Conservation (phyloP, 805 yeast genomes). For the Isabelozyma gotoi region DNA sequence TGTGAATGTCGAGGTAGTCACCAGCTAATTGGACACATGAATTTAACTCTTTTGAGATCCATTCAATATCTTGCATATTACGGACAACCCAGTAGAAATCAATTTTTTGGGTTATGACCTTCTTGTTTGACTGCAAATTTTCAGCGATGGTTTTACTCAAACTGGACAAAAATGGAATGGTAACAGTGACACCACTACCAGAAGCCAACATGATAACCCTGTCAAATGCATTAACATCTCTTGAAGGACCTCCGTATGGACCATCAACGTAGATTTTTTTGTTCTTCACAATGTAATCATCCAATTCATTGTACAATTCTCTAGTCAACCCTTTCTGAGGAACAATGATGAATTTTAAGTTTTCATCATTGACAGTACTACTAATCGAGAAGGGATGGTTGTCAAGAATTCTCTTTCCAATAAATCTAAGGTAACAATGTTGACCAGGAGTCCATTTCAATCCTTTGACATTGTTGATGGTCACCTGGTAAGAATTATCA, state of each 20-base stretch:
- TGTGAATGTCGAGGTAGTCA: conserved; percentile 22
- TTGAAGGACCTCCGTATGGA: conserved; percentile 54
- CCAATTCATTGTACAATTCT: conserved; percentile 26
- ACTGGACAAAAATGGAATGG: conserved; percentile 42
- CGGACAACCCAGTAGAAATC: conserved; percentile 48
- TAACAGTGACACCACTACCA: conserved; percentile 55
- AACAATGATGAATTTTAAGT: conserved; percentile 44
- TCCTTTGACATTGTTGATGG: conserved; percentile 33
- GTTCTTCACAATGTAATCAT: conserved; percentile 21
- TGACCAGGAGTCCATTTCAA: conserved; percentile 55
- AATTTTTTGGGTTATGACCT: conserved; percentile 21
- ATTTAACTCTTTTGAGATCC: conserved; percentile 40
- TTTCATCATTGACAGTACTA: conserved; percentile 24
- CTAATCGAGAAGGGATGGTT: conserved; percentile 58
- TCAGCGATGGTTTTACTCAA: conserved; percentile 16
- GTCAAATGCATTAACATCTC: conserved; percentile 47
- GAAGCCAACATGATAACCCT: conserved; percentile 41
- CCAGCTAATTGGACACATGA: conserved; percentile 25
- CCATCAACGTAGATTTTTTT: conserved; percentile 49
- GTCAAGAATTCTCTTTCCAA: conserved; percentile 44
- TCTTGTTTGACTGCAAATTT: conserved; percentile 4
- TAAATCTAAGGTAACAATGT: conserved; percentile 50
- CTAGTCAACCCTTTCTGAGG: conserved; percentile 50
- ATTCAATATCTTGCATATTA: conserved; percentile 27
- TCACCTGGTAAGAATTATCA: conserved; percentile 29